Evolutionary conservation across 2,329 filamentous ascomycete species (phyloP).

Genomic region (Seiridium cupressi): DNA sequence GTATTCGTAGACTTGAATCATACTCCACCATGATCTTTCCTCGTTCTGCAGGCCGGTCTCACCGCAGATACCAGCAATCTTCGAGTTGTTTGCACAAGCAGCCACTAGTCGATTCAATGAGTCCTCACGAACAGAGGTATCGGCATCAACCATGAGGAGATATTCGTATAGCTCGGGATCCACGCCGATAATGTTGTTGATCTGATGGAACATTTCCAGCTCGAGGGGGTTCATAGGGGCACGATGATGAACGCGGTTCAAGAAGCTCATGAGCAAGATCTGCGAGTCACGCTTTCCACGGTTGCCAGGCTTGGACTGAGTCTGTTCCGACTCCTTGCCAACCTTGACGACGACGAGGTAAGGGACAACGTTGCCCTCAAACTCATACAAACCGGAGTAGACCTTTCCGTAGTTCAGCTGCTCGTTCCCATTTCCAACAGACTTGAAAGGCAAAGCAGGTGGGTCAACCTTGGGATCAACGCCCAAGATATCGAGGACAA

Average conservation of each 20-base stretch:
- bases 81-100: conserved; percentile 87
- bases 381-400: conserved; percentile 96
- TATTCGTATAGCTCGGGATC: conserved; percentile 98
- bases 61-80: conserved; percentile 96
- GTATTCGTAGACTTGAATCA: conserved; percentile 99
- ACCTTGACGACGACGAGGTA: conserved; percentile 96
- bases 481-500: conserved; percentile 93
- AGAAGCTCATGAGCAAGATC: conserved; percentile 92
- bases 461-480: conserved; percentile 97
- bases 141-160: conserved; percentile 94
- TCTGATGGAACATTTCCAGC: conserved; percentile 97
- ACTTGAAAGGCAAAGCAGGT: conserved; percentile 90
- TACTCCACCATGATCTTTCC: conserved; percentile 95
- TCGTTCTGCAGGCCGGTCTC: conserved; percentile 97
- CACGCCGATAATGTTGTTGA: conserved; percentile 98
- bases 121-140: conserved; percentile 91
- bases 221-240: conserved; percentile 94
- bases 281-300: conserved; percentile 98
- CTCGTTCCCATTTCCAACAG: conserved; percentile 81
- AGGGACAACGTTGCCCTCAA: conserved; percentile 94
- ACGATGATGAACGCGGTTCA: conserved; percentile 95
- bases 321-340: conserved; percentile 92
- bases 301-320: conserved; percentile 90
- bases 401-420: conserved; percentile 99
- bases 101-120: conserved; percentile 90